phyloP scores from a whole-genome alignment of 805 yeast species.

The Wickerhamiella allomyrinae region DNA sequence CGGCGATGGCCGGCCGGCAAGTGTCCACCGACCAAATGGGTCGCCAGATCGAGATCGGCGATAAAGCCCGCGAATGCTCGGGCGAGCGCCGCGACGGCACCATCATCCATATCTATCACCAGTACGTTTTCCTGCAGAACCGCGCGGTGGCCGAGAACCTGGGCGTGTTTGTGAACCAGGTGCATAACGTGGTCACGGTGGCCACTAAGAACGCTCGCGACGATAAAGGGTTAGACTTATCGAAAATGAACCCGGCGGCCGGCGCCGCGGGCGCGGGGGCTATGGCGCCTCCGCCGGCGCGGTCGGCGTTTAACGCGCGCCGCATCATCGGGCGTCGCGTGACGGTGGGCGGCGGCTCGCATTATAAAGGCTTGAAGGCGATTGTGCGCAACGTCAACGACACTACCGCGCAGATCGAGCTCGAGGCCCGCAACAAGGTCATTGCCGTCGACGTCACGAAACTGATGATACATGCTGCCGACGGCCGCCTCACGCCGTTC shows the following conservation, averaged over 20 bases:
- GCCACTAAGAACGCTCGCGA: slow-evolving; percentile 67
- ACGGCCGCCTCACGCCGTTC: slow-evolving; percentile 48
- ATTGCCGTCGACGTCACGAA: slow-evolving; percentile 71
- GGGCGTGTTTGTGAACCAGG: slow-evolving; percentile 76
- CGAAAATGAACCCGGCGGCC: slow-evolving; percentile 73
- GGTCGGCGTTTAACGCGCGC: slow-evolving; percentile 24
- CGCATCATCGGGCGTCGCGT: slow-evolving; percentile 66
- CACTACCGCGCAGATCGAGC: slow-evolving; percentile 77
- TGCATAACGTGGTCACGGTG: slow-evolving; percentile 64
- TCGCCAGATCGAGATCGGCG: slow-evolving; percentile 74
- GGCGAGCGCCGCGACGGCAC: slow-evolving; percentile 85
- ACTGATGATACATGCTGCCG: slow-evolving; percentile 56
- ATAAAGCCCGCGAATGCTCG: slow-evolving; percentile 70
- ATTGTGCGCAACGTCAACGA: slow-evolving; percentile 89
- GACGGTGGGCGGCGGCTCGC: slow-evolving; percentile 74
- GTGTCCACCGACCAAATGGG: slow-evolving; percentile 82
- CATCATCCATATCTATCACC: slow-evolving; percentile 74
- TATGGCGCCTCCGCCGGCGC: slow-evolving; percentile 45
- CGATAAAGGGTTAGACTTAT: slow-evolving; percentile 52
- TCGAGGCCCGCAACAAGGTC: slow-evolving; percentile 82
- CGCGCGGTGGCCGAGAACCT: slow-evolving; percentile 69
- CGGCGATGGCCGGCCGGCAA: slow-evolving; percentile 43
- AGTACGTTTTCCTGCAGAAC: slow-evolving; percentile 64
- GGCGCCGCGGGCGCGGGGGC: slow-evolving; percentile 26
- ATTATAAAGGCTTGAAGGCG: slow-evolving; percentile 87